These are phyloP conservation scores for Fennellomyces sp. DNA, from an alignment of 371 early-diverging fungal genomes.

Conservation along the genomic window DNA sequence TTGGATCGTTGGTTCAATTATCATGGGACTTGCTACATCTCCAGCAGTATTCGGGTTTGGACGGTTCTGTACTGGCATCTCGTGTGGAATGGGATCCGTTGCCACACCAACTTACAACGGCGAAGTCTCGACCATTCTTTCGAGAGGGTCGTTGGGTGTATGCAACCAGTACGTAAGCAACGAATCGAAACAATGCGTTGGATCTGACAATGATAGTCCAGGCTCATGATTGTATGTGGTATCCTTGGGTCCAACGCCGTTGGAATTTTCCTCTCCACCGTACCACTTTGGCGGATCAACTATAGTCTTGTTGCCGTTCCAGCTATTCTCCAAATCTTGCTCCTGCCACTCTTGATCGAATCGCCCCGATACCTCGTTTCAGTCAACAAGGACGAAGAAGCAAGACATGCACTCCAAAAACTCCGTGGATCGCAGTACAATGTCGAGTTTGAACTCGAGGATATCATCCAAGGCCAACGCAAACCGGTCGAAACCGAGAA, in stretches of 20 bases:
- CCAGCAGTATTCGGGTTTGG: slow-evolving; percentile 72
- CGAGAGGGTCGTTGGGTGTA: slow-evolving; percentile 75
- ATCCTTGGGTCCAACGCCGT: slow-evolving; percentile 60
- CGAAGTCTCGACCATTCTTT: slow-evolving; percentile 74
- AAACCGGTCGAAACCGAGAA: neutral
- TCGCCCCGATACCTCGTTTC: slow-evolving; percentile 70
- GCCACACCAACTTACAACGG: slow-evolving; percentile 82
- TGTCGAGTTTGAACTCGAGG: slow-evolving; percentile 49
- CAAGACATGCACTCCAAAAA: slow-evolving; percentile 40
- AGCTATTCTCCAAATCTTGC: slow-evolving; percentile 59
- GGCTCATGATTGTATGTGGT: slow-evolving; percentile 70
- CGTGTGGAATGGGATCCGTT: slow-evolving; percentile 78
- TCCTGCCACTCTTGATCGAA: slow-evolving; percentile 70
- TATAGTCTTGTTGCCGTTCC: slow-evolving; percentile 61
- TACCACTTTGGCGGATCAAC: slow-evolving; percentile 66
- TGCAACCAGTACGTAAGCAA: slow-evolving; percentile 61
- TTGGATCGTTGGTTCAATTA: slow-evolving; percentile 65
- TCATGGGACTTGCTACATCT: slow-evolving; percentile 56
- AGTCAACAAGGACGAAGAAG: slow-evolving; percentile 43
- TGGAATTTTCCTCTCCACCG: slow-evolving; percentile 50
- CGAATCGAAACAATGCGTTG: neutral
- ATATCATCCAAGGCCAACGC: slow-evolving; percentile 40
- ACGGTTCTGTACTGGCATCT: slow-evolving; percentile 80
- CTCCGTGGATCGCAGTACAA: slow-evolving; percentile 45
- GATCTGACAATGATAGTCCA: neutral